Evolutionary conservation across 345 rosid genomes (phyloP).

Genomic region (Geranium rotundifolium): DNA sequence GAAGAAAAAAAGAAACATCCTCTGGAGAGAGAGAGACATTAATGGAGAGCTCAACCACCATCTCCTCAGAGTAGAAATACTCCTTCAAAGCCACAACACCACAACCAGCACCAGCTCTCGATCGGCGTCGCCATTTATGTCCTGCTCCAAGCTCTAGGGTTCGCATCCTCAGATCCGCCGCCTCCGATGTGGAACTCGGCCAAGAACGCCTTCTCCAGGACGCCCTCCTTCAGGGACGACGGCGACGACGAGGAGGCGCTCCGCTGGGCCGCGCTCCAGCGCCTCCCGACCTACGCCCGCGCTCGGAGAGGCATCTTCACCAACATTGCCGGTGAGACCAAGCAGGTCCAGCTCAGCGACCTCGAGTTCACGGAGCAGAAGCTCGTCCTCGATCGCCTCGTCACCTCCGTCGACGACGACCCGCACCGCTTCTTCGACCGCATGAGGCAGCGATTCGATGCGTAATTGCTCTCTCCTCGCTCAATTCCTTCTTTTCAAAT

Average conservation of each 20-base stretch:
- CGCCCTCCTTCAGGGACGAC: conserved; percentile 52
- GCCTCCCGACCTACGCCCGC: conserved; percentile 68
- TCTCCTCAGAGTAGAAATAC: conserved; percentile 9
- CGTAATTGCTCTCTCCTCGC: conserved; percentile 32
- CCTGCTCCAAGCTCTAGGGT: neutral
- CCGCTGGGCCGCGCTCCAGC: conserved; percentile 85
- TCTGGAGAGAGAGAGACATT: conserved; percentile 16
- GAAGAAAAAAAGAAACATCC: neutral
- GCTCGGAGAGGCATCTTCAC: conserved; percentile 69
- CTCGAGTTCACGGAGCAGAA: conserved; percentile 60
- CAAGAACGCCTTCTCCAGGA: conserved; percentile 59
- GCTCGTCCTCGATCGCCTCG: conserved; percentile 63
- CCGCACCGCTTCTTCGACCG: conserved; percentile 78
- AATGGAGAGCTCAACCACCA: conserved; percentile 54
- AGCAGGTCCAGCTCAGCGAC: conserved; percentile 58
- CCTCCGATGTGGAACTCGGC: conserved; percentile 67
- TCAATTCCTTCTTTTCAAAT: no score
- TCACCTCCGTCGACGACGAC: conserved; percentile 64
- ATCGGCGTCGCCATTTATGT: neutral
- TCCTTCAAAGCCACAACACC: neutral
- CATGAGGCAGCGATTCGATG: conserved; percentile 61
- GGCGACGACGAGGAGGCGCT: conserved; percentile 71
- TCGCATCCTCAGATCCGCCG: conserved; percentile 10
- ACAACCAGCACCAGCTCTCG: neutral
- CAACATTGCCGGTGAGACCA: conserved; percentile 53